phyloP scores from a whole-genome alignment of 2,329 filamentous ascomycete genomes.

The Gaeumannomyces tritici region DNA sequence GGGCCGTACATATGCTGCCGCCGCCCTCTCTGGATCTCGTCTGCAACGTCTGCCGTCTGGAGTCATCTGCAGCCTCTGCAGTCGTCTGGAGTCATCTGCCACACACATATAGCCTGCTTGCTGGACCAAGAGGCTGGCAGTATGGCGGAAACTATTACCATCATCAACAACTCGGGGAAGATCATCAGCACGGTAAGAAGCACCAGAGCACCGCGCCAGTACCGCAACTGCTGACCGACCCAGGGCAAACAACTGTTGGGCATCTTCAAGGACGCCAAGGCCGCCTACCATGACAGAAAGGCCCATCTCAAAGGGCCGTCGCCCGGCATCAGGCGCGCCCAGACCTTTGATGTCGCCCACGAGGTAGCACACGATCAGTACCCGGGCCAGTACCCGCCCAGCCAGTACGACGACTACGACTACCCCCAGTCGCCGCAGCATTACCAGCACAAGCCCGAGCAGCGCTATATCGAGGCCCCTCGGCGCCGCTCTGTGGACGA shows the following conservation, averaged over 20 bases:
- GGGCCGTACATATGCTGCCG: too few species aligned
- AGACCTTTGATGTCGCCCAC: slow-evolving; percentile 37
- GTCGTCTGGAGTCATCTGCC: too few species aligned
- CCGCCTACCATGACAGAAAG: slow-evolving; percentile 81
- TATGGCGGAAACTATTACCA: slow-evolving; percentile 66
- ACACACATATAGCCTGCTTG: too few species aligned
- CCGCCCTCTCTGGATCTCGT: too few species aligned
- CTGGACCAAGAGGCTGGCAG: too few species aligned
- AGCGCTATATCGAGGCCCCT: slow-evolving; percentile 15
- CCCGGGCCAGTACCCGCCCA: slow-evolving; percentile 14
- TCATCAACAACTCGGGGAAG: slow-evolving; percentile 85
- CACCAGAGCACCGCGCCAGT: too few species aligned
- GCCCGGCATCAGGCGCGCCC: slow-evolving; percentile 44
- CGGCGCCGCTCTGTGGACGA: slow-evolving; percentile 18
- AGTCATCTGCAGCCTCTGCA: too few species aligned
- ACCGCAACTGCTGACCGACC: not conserved
- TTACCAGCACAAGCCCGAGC: slow-evolving; percentile 6
- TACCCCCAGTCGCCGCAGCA: slow-evolving; percentile 5
- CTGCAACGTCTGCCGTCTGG: too few species aligned
- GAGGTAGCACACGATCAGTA: slow-evolving; percentile 12
- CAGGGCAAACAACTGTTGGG: slow-evolving; percentile 84
- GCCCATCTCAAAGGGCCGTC: slow-evolving; percentile 60
- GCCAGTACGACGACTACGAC: too few species aligned
- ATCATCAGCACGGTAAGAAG: slow-evolving; percentile 83
- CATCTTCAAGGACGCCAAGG: slow-evolving; percentile 87